Base-by-base conservation (phyloP, 2,329 filamentous ascomycete species). In the Ophiostoma tasmaniense region DNA sequence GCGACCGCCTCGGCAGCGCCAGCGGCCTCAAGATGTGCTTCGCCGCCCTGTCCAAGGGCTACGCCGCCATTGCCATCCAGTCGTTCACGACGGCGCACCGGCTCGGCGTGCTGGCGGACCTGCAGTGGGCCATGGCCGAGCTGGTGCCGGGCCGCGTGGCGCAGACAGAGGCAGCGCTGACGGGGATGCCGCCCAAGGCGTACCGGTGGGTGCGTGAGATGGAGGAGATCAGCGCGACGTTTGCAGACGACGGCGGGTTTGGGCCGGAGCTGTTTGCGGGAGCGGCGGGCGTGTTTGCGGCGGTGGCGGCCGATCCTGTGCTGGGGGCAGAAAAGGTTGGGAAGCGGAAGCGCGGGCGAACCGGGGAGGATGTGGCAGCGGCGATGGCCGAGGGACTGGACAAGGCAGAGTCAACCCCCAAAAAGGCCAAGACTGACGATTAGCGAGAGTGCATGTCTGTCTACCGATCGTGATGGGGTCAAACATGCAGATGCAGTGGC, bases 181-280 rank as follows among this genome's bases (percentile, higher is more conserved):
- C 71, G n/a, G 79, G 77, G 17, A 90, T 92, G 84, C 83, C 89
- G 30, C 86, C 87, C 8, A 93, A 93, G 78, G 90, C 90, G 22
- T 92, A 92, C 76, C 81, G 90, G 13, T 93, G 90, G 90, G 87
- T 91, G 0, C 81, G 83, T 42, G 90, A 93, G 80, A 92, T 93
- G 90, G 83, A 88, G 73, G 87, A 93, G 81, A 92, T 93, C 74
- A 85, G 84, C 3, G 79, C 83, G 69, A 90, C 88, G 3, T 88
- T 91, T 76, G 78, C 78, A 61, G 87, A 89, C 59, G 87, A 89
- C 68, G 89, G 87, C 0, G 89, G 88, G 0, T 91, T 90, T 76
- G 77, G 77, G 4, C 77, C 77, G 13, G 78, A 80, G 30, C 77
- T 89, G 33, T 91, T 91, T 73, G 76, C 79, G 14, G 84, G 84